Evolutionary conservation across 2,329 filamentous ascomycete genomes (phyloP), one percentile per base, ranked within the genome.

Genomic region (Coccinonectria pachysandricola): DNA sequence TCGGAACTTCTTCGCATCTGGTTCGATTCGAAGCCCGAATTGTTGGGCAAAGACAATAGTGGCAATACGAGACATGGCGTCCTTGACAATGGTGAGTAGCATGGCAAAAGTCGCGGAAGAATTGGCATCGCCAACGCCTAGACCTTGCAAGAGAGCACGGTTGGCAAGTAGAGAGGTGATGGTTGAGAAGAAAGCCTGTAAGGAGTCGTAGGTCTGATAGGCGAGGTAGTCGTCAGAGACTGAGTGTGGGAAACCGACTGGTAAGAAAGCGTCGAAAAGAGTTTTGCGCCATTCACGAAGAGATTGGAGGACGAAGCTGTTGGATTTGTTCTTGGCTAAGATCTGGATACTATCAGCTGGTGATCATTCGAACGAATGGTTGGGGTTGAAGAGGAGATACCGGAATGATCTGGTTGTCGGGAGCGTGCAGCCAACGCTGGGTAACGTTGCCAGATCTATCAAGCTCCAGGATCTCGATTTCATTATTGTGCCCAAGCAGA

Each of bases 1-100:
- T 10, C 86, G 78, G 55, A 87, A 94, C 53, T 73, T 79, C 53
- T 95, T 95, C 60, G 83, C 88, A 50, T 95, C 86, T 2, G 85
- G 83, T 52, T 92, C 85, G 24, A 94, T 79, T 16, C 81, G 71
- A 23, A 80, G 80, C 19, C 86, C 85, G 32, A 88, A 75, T 21
- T 74, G 69, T 51, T 92, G 78, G 2, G 86, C 87, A 51, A 94
- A 93, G 7, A 83, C 54, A 34, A 94, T 93, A 0, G 86, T 94
- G 2, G 83, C 82, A 14, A 93, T 59, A 6, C 85, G 74, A 7
- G 83, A 85, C 34, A 81, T 79, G 26, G 77, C 80, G 39, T 91
- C 82, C 39, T 91, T 84, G 7, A 91, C 60, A 35, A 93, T 79
- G 15, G 82, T 84, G 26, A 94, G 71, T 8, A 94, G 70, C 20